These are phyloP conservation scores for Phalaenopsis hybrid DNA, from an alignment of 116 monocot species.

Conservation along the genomic window DNA sequence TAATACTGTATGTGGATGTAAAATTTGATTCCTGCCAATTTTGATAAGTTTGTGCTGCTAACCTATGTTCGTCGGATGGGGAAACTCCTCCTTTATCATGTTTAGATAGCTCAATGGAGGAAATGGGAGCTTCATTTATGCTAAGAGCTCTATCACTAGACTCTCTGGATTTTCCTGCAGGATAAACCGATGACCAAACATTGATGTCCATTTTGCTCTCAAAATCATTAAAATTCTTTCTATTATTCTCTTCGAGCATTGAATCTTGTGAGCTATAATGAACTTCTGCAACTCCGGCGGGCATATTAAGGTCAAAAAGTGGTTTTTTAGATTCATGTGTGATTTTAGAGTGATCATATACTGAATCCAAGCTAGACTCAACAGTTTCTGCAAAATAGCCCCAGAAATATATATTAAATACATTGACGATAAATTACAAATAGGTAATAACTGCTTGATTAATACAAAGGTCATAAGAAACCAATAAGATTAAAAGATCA, in stretches of 20 bases:
- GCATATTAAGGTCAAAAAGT: slow-evolving; percentile 8
- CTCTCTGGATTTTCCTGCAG: background rate
- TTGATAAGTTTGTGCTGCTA: no score
- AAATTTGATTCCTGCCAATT: background rate
- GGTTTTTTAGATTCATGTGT: background rate
- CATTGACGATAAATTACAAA: background rate
- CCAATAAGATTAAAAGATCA: background rate
- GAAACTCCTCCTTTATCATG: no score
- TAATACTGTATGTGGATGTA: no score
- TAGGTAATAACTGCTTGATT: no score
- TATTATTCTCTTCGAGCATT: no score
- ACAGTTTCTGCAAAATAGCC: background rate
- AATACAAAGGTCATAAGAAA: background rate
- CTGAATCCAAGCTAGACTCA: background rate
- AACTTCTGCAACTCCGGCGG: background rate
- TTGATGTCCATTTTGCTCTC: background rate
- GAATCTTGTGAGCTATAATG: no score
- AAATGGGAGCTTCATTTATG: background rate
- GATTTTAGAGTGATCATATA: background rate
- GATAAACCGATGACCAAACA: background rate
- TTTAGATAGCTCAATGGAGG: no score
- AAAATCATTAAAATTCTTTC: no score
- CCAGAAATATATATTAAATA: background rate
- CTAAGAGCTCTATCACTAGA: background rate
- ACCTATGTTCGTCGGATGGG: no score